A percentile compares a stretch with the other conserved stretches of the same genome.
Evolutionary conservation across 352 stramenopile species (phyloP).

Genomic region (Pythium rhizo-oryzae): DNA sequence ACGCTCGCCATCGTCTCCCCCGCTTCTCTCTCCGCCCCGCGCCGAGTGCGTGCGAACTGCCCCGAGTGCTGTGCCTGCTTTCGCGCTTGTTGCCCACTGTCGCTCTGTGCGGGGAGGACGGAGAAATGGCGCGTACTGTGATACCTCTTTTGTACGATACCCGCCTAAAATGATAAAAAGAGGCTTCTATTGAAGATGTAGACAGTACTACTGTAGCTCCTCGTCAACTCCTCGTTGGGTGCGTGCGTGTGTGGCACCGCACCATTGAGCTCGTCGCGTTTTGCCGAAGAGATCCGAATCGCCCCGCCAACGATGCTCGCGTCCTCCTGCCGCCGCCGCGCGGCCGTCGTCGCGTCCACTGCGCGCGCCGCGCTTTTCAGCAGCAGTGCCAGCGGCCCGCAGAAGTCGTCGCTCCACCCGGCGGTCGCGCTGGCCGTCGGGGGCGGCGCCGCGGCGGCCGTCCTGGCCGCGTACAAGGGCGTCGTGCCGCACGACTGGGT

Average conservation of each 20-base stretch:
- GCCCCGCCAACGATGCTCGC: constrained; percentile 21
- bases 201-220: constrained; percentile 6
- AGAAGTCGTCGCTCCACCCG: constrained; percentile 28
- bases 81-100: constrained; percentile 4
- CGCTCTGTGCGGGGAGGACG: not conserved
- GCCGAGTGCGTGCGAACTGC: not conserved
- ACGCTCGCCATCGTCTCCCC: constrained; percentile 21
- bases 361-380: constrained; percentile 28
- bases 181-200: not conserved
- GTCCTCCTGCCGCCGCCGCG: constrained; percentile 15
- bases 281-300: not conserved
- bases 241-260: constrained; percentile 17
- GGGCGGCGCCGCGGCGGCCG: constrained; percentile 53
- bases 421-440: constrained; percentile 26
- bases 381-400: constrained; percentile 1
- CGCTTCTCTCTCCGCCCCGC: not conserved
- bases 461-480: constrained; percentile 63
- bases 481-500: constrained; percentile 78
- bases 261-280: constrained; percentile 17
- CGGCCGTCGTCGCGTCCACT: not conserved
- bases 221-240: not conserved
- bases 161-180: not conserved
- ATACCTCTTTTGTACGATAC: not conserved
- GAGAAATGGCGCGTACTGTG: not conserved
- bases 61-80: not conserved